These are phyloP conservation scores for Endocalyx cinctus DNA, from an alignment of 2,329 filamentous ascomycete genomes.

Conservation along the genomic window DNA sequence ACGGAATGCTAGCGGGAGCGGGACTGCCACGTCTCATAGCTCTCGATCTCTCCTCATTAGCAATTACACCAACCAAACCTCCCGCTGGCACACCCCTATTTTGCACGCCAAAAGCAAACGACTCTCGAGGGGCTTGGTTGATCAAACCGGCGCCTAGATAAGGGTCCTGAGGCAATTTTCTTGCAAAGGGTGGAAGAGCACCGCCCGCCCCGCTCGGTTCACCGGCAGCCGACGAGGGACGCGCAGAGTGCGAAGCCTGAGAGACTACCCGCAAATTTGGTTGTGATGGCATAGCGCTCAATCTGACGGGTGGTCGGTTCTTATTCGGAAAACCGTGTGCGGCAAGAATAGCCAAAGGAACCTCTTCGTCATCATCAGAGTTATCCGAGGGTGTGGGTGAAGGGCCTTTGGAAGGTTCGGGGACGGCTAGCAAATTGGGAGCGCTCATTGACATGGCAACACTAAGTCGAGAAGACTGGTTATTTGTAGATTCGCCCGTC, in stretches of 20 bases:
- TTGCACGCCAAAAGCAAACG: slow-evolving; percentile 64
- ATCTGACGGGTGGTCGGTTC: slow-evolving; percentile 66
- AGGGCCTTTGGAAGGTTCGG: slow-evolving; percentile 28
- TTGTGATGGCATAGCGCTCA: slow-evolving; percentile 62
- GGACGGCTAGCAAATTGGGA: slow-evolving; percentile 47
- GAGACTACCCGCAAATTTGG: slow-evolving; percentile 60
- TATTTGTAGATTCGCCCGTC: slow-evolving; percentile 63
- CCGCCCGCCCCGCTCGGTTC: slow-evolving; percentile 42
- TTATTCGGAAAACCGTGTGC: slow-evolving; percentile 84
- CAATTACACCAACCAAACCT: slow-evolving; percentile 83
- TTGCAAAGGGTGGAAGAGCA: slow-evolving; percentile 74
- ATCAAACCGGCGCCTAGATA: slow-evolving; percentile 77
- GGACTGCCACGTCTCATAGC: slow-evolving; percentile 77
- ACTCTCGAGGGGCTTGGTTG: slow-evolving; percentile 67
- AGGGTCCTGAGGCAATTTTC: slow-evolving; percentile 77
- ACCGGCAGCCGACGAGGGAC: slow-evolving; percentile 53
- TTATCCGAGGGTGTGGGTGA: slow-evolving; percentile 38
- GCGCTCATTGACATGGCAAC: slow-evolving; percentile 57
- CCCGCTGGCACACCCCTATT: slow-evolving; percentile 56
- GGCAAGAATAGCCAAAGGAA: slow-evolving; percentile 79
- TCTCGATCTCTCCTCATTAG: slow-evolving; percentile 73
- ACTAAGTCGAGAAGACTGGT: slow-evolving; percentile 46
- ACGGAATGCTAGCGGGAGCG: slow-evolving; percentile 51
- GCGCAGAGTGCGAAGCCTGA: slow-evolving; percentile 40
- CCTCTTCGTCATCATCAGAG: slow-evolving; percentile 81